A percentile compares a stretch with the other conserved stretches of the same genome.
Conservation (phyloP, 208 protist genomes). For the Acanthamoeba sp. region DNA sequence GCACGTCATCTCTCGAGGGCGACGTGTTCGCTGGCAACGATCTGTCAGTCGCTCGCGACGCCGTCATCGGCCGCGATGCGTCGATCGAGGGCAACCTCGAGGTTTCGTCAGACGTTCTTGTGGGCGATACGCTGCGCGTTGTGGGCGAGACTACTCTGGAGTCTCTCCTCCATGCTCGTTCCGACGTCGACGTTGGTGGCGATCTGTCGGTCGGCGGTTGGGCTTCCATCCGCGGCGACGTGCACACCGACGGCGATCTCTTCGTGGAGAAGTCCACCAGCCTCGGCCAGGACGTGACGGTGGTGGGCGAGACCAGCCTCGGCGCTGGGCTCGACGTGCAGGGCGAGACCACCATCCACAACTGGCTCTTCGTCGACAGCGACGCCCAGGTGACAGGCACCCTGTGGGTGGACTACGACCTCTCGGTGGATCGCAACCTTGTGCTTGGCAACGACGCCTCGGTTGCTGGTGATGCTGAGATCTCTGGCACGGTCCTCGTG, state of each 20-base stretch:
- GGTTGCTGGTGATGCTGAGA: neutral
- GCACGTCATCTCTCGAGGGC: slow-evolving; percentile 5
- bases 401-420: neutral
- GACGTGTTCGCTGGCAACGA: neutral
- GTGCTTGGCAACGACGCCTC: neutral
- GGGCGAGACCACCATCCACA: neutral
- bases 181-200: neutral
- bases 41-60: neutral
- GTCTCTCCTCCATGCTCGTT: neutral
- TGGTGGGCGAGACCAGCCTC: neutral
- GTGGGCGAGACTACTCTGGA: neutral
- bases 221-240: too few relatives aligned
- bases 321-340: neutral
- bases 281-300: neutral
- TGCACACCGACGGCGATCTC: neutral
- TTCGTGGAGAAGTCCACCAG: neutral
- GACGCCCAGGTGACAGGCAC: neutral
- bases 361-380: neutral
- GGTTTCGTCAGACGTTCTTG: neutral
- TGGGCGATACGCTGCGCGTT: neutral
- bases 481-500: neutral
- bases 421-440: neutral
- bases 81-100: neutral
- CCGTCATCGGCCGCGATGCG: neutral
- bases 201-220: neutral